phyloP scores from a whole-genome alignment of 1,284 basidiomycete genomes.

The Melampsora larici-populina region DNA sequence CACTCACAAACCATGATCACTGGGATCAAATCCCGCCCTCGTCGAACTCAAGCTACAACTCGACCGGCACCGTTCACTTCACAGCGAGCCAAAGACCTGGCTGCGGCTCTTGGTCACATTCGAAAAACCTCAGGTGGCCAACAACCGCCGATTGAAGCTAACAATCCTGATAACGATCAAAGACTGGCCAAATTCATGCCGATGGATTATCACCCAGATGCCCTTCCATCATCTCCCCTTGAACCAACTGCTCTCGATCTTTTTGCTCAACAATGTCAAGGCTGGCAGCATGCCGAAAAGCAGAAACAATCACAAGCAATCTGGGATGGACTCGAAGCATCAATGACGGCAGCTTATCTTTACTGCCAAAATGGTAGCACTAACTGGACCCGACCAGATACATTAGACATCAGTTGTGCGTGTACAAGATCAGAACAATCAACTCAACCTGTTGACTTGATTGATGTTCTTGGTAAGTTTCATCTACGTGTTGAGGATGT shows the following conservation, averaged over 20 bases:
- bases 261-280: background rate
- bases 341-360: constrained; percentile 1
- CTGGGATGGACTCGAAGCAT: background rate
- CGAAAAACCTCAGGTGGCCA: too few species aligned
- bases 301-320: background rate
- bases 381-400: background rate
- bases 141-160: too few species aligned
- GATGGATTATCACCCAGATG: too few species aligned
- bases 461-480: constrained; percentile 3
- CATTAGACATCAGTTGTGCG: background rate
- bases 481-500: background rate
- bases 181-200: too few species aligned
- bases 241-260: background rate
- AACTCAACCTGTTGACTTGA: background rate
- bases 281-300: constrained; percentile 2
- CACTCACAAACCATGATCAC: too few species aligned
- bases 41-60: too few species aligned
- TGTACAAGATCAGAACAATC: background rate
- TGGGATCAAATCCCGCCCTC: too few species aligned
- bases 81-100: too few species aligned
- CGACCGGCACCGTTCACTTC: too few species aligned
- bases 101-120: too few species aligned
- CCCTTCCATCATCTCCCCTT: too few species aligned
- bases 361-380: background rate
- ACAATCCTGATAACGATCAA: too few species aligned